Evolutionary conservation across 2,329 filamentous ascomycete species (phyloP), one percentile per base, ranked within the genome.

Genomic region (Didymosphaeria variabile): DNA sequence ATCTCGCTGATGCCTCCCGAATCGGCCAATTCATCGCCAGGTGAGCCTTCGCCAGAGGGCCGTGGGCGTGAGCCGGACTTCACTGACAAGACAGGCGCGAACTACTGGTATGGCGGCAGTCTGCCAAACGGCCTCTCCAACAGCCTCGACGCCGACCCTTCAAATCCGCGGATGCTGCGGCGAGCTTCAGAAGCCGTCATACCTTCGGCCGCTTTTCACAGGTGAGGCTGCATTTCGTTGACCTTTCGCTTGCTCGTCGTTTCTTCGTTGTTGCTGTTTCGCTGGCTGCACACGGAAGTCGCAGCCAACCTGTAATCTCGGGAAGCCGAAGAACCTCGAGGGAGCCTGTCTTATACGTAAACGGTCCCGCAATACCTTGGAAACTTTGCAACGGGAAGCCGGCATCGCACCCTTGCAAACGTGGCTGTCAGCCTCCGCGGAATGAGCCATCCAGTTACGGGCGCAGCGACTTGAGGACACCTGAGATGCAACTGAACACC

Each of bases 1-100:
- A 68, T 77, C 60, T 74, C 72, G 69, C 67, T 74, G 72, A 77
- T 77, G 75, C 71, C 73, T 74, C 65, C 73, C 63, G 72, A 73
- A 67, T 67, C 72, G 45, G 66, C 70, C 63, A 73, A 75, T 59
- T 72, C 73, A 53, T 72, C 73, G 61, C 71, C 73, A 61, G 72
- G 75, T 77, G 67, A 64, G 66, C 56, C 57, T 46, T 17, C 52
- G 59, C 21, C 49, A 21, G 29, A 29, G 58, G n/a, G 38, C 42
- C 50, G 21, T 12, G 6, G 34, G 32, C 17, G 34, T 38, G 50
- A 54, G 26, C 40, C 50, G 42, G 29, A 34, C 34, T 59, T 75
- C 60, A 73, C 63, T 32, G 42, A 49, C 19, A 36, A 45, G 34
- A 31, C 58, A 76, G 73, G 71, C 59, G 64, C 68, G 55, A 73